Base-by-base conservation (phyloP, 257 asterid genomes). In the Primulina huaijiensis region DNA sequence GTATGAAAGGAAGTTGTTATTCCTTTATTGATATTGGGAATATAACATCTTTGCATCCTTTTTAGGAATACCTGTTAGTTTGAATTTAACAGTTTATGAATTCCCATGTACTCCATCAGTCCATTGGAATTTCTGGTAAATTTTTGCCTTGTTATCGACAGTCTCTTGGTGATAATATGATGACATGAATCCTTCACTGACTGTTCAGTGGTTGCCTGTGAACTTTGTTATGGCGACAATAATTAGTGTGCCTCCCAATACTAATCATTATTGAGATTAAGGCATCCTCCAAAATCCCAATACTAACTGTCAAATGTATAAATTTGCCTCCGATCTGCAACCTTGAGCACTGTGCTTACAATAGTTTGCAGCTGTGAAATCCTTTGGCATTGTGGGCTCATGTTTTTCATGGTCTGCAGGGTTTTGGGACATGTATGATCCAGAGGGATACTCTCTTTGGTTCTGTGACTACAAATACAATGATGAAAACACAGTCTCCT, bases 361-460 rank as follows among this genome's bases (percentile, higher is more conserved):
- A 43, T 43, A 12, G 20, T 50, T 3, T 16, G 56, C 56, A 14
- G 1, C n/a, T 12, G 46, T 43, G 53, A 3, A 38, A 43, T 12
- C 11, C 17, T 43, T 43, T 43, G 11, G 53, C n/a, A 11, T 55
- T 11, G 27, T 38, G 21, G 25, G 31, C 59, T 76, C 30, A 43
- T 53, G 25, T 58, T 19, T 64, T 67, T 3, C 6, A 3, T n/a
- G 21, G 5, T 60, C 66, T 77, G 52, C 81, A 93, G 99, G 99
- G 31, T 93, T 93, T 56, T 93, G 97, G 99, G 97, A 93, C 69
- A 93, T 93, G 99, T 93, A 83, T 50, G 99, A 93, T 62, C 96
- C 96, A 0, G 99, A 93, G 76, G 99, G 97, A 65, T 93, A 93
- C 84, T 93, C 97, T 10, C 88, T 93, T 3, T 93, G 97, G 99